Conservation (phyloP, 441 rosid genomes). For the Bruguiera hainesii region DNA sequence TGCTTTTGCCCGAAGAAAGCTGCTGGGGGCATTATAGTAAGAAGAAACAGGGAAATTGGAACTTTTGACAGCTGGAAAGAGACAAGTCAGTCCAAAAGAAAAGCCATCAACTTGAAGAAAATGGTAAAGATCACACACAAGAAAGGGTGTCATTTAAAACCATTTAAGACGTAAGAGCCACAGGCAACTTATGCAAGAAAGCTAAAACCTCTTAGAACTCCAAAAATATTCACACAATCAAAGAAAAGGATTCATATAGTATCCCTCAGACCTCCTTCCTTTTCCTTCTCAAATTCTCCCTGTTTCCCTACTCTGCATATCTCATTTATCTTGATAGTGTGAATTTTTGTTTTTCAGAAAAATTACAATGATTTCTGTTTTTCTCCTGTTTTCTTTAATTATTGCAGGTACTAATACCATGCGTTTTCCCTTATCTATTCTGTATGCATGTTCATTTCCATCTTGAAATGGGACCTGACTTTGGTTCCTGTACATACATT, state of each 20-base stretch:
- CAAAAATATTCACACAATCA: conserved; percentile 43
- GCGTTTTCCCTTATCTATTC: neutral
- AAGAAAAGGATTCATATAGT: conserved; percentile 52
- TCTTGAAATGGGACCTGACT: neutral
- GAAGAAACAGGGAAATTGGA: conserved; percentile 13
- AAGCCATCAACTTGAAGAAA: conserved; percentile 11
- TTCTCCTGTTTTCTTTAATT: conserved; percentile 37
- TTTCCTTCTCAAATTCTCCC: conserved; percentile 24
- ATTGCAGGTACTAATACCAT: conserved; percentile 43
- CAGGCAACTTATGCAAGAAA: conserved; percentile 28
- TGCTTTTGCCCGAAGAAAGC: conserved; percentile 70
- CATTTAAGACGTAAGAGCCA: conserved; percentile 24
- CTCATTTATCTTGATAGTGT: conserved; percentile 11
- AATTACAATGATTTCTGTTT: conserved; percentile 25
- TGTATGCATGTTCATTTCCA: neutral
- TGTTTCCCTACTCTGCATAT: neutral
- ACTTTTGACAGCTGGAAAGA: conserved; percentile 24
- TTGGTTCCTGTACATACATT: neutral
- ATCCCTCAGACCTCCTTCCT: conserved; percentile 11
- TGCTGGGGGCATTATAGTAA: conserved; percentile 25
- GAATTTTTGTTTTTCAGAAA: conserved; percentile 24
- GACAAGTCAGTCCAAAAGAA: conserved; percentile 20
- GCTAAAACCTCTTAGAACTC: conserved; percentile 10
- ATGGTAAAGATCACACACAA: conserved; percentile 4
- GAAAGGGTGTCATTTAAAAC: conserved; percentile 18